phyloP scores from a whole-genome alignment of 1,139 yeast species.

The Williopsis jadinii region DNA sequence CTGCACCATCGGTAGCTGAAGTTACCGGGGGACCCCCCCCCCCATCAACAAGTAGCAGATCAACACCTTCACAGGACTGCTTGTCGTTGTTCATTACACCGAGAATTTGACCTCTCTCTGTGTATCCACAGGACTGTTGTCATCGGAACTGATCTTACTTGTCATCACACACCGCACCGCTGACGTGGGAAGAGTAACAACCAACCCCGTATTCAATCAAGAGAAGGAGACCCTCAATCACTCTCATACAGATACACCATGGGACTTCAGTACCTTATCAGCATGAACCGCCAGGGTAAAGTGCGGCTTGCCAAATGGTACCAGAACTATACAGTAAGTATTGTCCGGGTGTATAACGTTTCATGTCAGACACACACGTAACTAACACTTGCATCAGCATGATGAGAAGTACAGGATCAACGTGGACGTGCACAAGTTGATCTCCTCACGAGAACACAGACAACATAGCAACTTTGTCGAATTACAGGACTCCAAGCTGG shows the following conservation, averaged over 20 bases:
- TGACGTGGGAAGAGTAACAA: too few relatives aligned
- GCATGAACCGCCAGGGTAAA: slow-evolving; percentile 91
- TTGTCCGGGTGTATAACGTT: background rate
- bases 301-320: slow-evolving; percentile 83
- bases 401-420: slow-evolving; percentile 45
- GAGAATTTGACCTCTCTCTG: too few relatives aligned
- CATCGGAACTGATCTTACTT: too few relatives aligned
- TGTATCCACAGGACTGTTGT: too few relatives aligned
- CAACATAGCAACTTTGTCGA: slow-evolving; percentile 77
- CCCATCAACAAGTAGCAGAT: too few relatives aligned
- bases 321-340: slow-evolving; percentile 25
- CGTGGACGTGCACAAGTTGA: slow-evolving; percentile 71
- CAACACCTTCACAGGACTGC: too few relatives aligned
- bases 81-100: too few relatives aligned
- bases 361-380: background rate
- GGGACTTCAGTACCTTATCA: slow-evolving; percentile 73
- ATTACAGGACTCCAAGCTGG: slow-evolving; percentile 63
- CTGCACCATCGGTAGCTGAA: too few relatives aligned
- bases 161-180: too few relatives aligned
- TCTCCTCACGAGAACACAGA: slow-evolving; percentile 78
- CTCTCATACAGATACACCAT: slow-evolving; percentile 26
- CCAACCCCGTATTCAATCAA: too few relatives aligned
- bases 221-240: too few relatives aligned
- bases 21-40: too few relatives aligned
- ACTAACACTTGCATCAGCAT: slow-evolving; percentile 28